These are phyloP conservation scores for Litsea cubeba DNA, from an alignment of 164 flowering plant species.

Conservation along the genomic window DNA sequence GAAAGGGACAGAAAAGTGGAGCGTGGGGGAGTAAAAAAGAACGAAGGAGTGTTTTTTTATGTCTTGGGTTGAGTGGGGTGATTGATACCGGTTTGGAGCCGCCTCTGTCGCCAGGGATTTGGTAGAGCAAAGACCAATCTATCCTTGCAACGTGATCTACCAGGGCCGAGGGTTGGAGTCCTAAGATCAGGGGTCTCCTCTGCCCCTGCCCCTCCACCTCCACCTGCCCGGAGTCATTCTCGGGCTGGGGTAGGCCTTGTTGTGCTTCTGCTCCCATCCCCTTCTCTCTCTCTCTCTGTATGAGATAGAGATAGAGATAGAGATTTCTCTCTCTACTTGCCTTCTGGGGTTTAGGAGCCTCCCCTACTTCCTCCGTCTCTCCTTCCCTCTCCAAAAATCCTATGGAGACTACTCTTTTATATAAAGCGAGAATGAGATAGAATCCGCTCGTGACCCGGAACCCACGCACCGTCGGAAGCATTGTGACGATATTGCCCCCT, in stretches of 20 bases:
- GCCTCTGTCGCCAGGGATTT: slow-evolving; percentile 81
- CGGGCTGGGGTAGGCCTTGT: slow-evolving; percentile 7
- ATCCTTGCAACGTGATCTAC: slow-evolving; percentile 85
- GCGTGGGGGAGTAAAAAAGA: no score
- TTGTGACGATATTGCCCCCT: no score
- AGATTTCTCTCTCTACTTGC: not conserved
- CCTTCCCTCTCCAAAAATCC: not conserved
- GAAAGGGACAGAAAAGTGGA: no score
- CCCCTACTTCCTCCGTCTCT: not conserved
- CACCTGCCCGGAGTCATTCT: not conserved
- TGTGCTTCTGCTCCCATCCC: slow-evolving; percentile 22
- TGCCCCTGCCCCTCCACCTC: not conserved
- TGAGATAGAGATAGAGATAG: not conserved
- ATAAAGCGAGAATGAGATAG: not conserved
- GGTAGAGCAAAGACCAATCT: slow-evolving; percentile 70
- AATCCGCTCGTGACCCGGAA: not conserved
- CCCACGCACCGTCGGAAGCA: no score
- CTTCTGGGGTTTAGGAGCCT: not conserved
- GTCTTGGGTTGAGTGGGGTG: no score
- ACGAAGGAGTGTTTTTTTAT: no score
- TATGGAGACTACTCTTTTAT: not conserved
- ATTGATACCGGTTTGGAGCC: slow-evolving; percentile 71
- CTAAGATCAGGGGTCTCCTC: slow-evolving; percentile 47
- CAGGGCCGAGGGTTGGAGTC: slow-evolving; percentile 84
- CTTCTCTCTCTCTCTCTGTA: not conserved